A percentile compares a stretch with the other conserved stretches of the same genome.
phyloP scores from a whole-genome alignment of 73 alveolate species.

The Effrenium voratum region DNA sequence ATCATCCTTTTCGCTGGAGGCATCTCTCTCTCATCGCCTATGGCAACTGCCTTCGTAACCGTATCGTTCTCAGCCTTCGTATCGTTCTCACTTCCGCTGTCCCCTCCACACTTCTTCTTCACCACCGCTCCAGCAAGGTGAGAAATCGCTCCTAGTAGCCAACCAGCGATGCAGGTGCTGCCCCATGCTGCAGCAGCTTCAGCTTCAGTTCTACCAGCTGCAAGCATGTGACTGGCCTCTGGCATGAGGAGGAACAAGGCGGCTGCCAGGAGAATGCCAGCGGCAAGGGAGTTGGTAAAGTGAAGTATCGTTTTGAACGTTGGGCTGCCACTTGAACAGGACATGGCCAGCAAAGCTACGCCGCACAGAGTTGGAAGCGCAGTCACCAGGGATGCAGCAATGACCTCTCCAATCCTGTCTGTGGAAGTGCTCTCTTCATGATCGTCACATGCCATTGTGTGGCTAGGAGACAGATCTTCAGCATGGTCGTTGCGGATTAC shows the following conservation, averaged over 20 bases:
- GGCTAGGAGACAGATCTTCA: too few species aligned
- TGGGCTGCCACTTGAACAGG: background rate
- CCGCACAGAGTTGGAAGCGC: conserved; percentile 40
- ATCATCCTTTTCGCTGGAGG: background rate
- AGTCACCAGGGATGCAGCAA: conserved; percentile 28
- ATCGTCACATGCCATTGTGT: too few species aligned
- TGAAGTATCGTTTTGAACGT: background rate
- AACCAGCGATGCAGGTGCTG: conserved; percentile 20
- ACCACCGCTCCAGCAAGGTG: conserved; percentile 71
- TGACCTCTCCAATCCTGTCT: too few species aligned
- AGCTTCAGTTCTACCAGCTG: conserved; percentile 13
- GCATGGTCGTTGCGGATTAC: too few species aligned
- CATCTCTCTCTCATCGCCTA: too few species aligned
- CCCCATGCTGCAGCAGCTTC: conserved; percentile 73
- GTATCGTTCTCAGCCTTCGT: background rate
- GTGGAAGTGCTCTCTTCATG: too few species aligned
- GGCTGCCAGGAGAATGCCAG: conserved; percentile 51
- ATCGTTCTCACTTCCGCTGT: background rate
- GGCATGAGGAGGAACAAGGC: conserved; percentile 65
- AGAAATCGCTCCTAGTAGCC: conserved; percentile 26
- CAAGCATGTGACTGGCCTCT: conserved; percentile 37
- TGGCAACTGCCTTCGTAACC: too few species aligned
- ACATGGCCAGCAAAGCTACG: background rate
- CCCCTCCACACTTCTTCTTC: background rate
- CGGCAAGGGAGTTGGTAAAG: conserved; percentile 9